Evolutionary conservation across 257 asterid species (phyloP).

Genomic region (Fraxinus excelsior): DNA sequence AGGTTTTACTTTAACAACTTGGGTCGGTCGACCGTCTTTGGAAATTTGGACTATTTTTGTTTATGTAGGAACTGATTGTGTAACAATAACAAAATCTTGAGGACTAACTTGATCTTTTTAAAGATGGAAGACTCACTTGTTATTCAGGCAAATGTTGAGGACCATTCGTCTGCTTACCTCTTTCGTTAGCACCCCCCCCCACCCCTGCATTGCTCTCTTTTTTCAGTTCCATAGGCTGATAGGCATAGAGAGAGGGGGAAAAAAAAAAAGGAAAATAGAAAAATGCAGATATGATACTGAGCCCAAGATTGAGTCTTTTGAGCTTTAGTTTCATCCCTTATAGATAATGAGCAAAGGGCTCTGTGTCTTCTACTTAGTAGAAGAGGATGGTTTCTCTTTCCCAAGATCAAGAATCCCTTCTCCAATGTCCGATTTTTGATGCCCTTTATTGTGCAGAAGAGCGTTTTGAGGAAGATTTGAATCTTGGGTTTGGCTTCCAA

Average conservation of each 20-base stretch:
- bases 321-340: conserved; percentile 5
- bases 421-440: conserved; percentile 37
- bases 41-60: no score
- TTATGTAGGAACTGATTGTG: no score
- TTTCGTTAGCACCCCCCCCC: conserved; percentile 7
- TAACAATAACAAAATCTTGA: background rate
- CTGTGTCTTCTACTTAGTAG: conserved; percentile 39
- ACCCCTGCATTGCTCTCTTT: background rate
- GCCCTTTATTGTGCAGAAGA: conserved; percentile 48
- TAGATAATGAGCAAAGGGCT: conserved; percentile 40
- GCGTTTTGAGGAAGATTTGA: conserved; percentile 40
- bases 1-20: no score
- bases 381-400: conserved; percentile 37
- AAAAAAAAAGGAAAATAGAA: conserved; percentile 9
- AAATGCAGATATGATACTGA: conserved; percentile 38
- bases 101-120: background rate
- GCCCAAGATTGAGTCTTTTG: conserved; percentile 34
- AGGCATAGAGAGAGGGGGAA: background rate
- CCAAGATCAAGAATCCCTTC: conserved; percentile 27
- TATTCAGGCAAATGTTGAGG: background rate
- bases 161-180: conserved; percentile 17
- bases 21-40: no score
- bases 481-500: conserved; percentile 32
- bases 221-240: background rate
- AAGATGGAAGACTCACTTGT: background rate